phyloP scores from a whole-genome alignment of 345 rosid genomes.

The Eucalyptus coolabah region DNA sequence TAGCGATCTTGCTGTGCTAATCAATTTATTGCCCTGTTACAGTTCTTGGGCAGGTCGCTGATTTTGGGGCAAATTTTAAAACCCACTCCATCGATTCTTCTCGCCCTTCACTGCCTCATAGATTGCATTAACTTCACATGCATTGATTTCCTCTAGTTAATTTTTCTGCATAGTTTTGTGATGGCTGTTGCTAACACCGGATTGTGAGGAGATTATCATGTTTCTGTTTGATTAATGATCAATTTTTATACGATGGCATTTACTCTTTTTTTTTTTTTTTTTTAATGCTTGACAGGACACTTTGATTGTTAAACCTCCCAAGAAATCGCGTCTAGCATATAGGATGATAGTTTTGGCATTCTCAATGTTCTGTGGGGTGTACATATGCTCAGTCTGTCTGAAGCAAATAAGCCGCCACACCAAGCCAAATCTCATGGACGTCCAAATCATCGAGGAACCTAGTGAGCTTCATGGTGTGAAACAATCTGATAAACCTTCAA shows the following conservation, averaged over 20 bases:
- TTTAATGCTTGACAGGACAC: slow-evolving; percentile 31
- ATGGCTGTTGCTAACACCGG: not conserved
- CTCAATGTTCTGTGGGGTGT: slow-evolving; percentile 67
- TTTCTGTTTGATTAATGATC: not conserved
- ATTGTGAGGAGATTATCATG: not conserved
- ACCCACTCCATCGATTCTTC: not conserved
- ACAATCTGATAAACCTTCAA: slow-evolving; percentile 10
- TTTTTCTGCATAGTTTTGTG: not conserved
- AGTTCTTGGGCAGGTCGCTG: not conserved
- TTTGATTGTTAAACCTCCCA: slow-evolving; percentile 49
- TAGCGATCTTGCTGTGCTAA: not conserved
- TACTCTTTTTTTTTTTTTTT: not conserved
- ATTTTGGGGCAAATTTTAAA: not conserved
- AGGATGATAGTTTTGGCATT: slow-evolving; percentile 65
- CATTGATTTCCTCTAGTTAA: not conserved
- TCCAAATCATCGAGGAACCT: slow-evolving; percentile 29
- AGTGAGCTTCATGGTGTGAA: not conserved
- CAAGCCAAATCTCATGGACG: slow-evolving; percentile 13
- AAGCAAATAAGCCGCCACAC: slow-evolving; percentile 40
- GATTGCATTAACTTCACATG: not conserved
- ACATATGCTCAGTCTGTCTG: slow-evolving; percentile 47
- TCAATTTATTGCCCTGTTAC: not conserved
- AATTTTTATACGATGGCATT: not conserved
- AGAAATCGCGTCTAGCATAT: slow-evolving; percentile 55
- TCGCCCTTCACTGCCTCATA: not conserved